These are phyloP conservation scores for Fusarium ramigenum DNA, from an alignment of 2,329 filamentous ascomycete species.

Conservation along the genomic window DNA sequence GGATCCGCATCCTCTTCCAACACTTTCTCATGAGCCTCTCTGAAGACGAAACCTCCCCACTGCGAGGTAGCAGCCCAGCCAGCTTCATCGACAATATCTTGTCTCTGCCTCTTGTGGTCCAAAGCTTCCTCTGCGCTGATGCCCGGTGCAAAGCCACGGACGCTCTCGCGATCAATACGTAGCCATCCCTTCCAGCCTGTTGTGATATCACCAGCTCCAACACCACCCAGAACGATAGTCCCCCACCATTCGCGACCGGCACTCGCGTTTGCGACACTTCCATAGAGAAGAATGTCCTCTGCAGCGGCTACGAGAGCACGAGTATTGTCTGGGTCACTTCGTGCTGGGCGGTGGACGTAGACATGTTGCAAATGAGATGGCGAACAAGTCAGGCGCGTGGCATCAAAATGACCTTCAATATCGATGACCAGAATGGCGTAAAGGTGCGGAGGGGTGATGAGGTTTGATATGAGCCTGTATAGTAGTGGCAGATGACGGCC, in stretches of 20 bases:
- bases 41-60: slow-evolving; percentile 61
- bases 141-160: slow-evolving; percentile 51
- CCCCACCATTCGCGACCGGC: slow-evolving; percentile 65
- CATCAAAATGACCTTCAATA: slow-evolving; percentile 64
- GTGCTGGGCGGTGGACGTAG: slow-evolving; percentile 58
- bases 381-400: slow-evolving; percentile 54
- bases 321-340: slow-evolving; percentile 40
- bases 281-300: slow-evolving; percentile 62
- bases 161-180: slow-evolving; percentile 56
- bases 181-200: slow-evolving; percentile 61
- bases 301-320: slow-evolving; percentile 52
- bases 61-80: slow-evolving; percentile 59
- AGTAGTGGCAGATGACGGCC: slow-evolving; percentile 65
- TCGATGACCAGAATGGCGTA: slow-evolving; percentile 66
- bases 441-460: slow-evolving; percentile 58
- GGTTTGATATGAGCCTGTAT: slow-evolving; percentile 62
- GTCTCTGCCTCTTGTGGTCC: slow-evolving; percentile 50
- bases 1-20: not conserved
- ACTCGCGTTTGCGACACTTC: slow-evolving; percentile 51
- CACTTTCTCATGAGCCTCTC: slow-evolving; percentile 15
- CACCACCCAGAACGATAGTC: slow-evolving; percentile 61
- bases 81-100: slow-evolving; percentile 52
- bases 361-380: slow-evolving; percentile 58
- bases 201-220: slow-evolving; percentile 47
- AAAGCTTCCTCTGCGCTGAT: slow-evolving; percentile 58